phyloP scores from a whole-genome alignment of 371 early-diverging fungal genomes.

The Syncephalastrum monosporum region DNA sequence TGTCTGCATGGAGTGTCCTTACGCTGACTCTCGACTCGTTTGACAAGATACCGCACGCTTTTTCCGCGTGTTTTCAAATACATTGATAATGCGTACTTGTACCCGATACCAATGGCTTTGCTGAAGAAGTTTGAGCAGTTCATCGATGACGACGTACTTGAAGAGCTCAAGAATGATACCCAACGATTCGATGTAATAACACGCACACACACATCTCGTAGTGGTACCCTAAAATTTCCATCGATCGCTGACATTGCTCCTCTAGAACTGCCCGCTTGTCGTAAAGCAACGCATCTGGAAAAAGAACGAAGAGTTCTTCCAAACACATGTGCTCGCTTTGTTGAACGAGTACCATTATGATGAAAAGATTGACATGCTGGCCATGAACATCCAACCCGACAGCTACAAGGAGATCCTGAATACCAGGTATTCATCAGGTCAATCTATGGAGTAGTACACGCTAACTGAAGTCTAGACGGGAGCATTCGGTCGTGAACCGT shows the following conservation, averaged over 20 bases:
- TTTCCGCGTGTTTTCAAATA: conserved; percentile 53
- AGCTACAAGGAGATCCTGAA: conserved; percentile 49
- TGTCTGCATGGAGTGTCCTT: background rate
- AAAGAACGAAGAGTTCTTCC: conserved; percentile 45
- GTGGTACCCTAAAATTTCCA: too few relatives aligned
- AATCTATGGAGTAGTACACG: background rate
- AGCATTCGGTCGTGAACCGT: conserved; percentile 49
- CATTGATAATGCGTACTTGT: conserved; percentile 55
- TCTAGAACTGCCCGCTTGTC: conserved; percentile 35
- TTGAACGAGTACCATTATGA: conserved; percentile 48
- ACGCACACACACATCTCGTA: too few relatives aligned
- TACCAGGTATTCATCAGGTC: conserved; percentile 34
- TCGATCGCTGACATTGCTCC: too few relatives aligned
- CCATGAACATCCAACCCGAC: conserved; percentile 50
- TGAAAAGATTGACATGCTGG: conserved; percentile 33
- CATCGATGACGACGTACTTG: conserved; percentile 50
- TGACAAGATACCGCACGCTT: background rate
- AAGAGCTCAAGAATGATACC: conserved; percentile 42
- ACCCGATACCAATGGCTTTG: conserved; percentile 64
- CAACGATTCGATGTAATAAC: conserved; percentile 46
- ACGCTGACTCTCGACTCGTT: background rate
- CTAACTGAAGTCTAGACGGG: conserved; percentile 39
- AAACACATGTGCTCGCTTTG: conserved; percentile 35
- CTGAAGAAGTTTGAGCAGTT: conserved; percentile 53
- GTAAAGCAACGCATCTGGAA: conserved; percentile 51